Evolutionary conservation across 202 grass and related monocot species (phyloP), one percentile per base, ranked within the genome.

Genomic region (Schoenoplectus tabernaemontani): DNA sequence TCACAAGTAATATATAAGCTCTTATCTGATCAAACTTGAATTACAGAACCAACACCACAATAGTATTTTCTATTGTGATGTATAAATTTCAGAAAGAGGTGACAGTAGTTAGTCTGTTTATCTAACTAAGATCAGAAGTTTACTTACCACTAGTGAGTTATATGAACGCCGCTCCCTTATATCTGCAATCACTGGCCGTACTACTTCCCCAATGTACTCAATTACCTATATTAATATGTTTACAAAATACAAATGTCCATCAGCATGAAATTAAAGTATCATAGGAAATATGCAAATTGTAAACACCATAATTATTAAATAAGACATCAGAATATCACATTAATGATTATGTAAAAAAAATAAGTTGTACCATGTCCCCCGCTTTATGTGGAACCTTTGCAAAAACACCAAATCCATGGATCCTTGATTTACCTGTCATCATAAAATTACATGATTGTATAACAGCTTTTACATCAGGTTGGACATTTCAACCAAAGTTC

Each of bases 331-430:
- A 76, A 48, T 32, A 76, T 57, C 56, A 76, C 13, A 46, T 65
- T 56, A 78, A 58, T 75, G 23, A 86, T 60, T 57, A 71, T 48
- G 51, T 8, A 86, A 17, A 82, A 15, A 63, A 76, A 36, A 74
- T 51, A 90, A 57, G 37, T 68, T 60, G 85, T 91, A 99, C 96
- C 96, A 95, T 95, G 77, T 99, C 96, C 36, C 96, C 96, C 58
- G 96, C 96, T 82, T 93, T 99, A 84, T 95, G 92, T 75, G 86
- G 53, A 83, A 95, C 76, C 85, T 99, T 99, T 57, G 96, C 83
- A 78, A 99, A 99, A 82, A 99, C 92, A 74, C 96, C 96, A 89
- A 88, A 99, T 62, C 96, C 91, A 89, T 99, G 96, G 84, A 99
- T 99, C 86, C 85, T 95, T 81, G 96, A 99, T 88, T 99, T 99